Conservation (phyloP, 108 stramenopile genomes). For the Cylindrotheca closterium region DNA sequence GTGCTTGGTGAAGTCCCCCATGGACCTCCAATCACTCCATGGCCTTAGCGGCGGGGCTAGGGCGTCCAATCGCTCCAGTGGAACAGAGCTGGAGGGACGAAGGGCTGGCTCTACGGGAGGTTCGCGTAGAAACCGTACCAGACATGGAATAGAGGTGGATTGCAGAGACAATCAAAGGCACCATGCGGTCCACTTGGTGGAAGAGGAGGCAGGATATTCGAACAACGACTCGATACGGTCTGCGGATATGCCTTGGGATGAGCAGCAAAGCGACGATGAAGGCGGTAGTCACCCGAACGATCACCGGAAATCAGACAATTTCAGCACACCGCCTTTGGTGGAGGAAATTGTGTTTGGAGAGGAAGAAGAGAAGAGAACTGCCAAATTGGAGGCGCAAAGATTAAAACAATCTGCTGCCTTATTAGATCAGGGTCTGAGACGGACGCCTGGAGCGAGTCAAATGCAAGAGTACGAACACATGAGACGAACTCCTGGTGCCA, state of each 20-base stretch:
- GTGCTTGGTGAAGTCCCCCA: conserved; percentile 9
- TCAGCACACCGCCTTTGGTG: conserved; percentile 49
- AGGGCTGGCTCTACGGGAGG: conserved; percentile 3
- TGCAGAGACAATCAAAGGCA: neutral
- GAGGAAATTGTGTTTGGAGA: conserved; percentile 47
- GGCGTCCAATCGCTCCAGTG: neutral
- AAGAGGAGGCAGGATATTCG: neutral
- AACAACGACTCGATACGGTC: neutral
- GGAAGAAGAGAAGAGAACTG: conserved; percentile 34
- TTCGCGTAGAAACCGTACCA: conserved; percentile 14
- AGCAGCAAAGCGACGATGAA: conserved; percentile 13
- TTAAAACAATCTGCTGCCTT: conserved; percentile 4
- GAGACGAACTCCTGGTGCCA: conserved; percentile 48
- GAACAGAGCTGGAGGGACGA: too few species aligned
- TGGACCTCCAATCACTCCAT: conserved; percentile 15
- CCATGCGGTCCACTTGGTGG: neutral
- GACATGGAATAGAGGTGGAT: neutral
- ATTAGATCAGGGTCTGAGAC: conserved; percentile 12
- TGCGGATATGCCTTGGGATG: conserved; percentile 20
- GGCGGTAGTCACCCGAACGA: conserved; percentile 1
- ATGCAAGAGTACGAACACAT: conserved; percentile 29
- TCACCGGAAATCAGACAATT: conserved; percentile 31
- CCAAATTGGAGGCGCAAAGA: conserved; percentile 18
- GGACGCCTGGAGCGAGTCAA: conserved; percentile 48
- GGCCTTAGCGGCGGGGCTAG: neutral